These are phyloP conservation scores for Hypseocharis bilobata DNA, from an alignment of 441 rosid genomes.

Conservation along the genomic window DNA sequence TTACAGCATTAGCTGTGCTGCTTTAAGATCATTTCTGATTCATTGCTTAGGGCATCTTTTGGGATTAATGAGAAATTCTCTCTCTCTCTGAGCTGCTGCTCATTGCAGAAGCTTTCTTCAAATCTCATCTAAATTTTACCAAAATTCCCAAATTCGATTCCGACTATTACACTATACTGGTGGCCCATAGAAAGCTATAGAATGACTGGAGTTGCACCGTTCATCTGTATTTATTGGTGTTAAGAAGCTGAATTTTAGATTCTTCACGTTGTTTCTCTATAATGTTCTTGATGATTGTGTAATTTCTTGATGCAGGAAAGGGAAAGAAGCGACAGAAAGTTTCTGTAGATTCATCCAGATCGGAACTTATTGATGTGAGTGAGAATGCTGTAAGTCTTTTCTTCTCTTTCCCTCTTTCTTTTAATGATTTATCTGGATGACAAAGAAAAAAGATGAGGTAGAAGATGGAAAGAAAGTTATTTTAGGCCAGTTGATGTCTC, in stretches of 20 bases:
- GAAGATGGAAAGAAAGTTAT: not conserved
- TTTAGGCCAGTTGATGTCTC: not conserved
- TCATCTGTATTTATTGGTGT: too few species aligned
- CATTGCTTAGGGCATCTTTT: too few species aligned
- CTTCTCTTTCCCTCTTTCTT: not conserved
- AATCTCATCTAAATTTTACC: too few species aligned
- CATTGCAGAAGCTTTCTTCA: too few species aligned
- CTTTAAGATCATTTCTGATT: too few species aligned
- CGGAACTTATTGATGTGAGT: slow-evolving; percentile 24
- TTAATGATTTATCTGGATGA: not conserved
- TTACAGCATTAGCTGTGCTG: too few species aligned
- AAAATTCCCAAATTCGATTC: too few species aligned
- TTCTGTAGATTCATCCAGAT: slow-evolving; percentile 19
- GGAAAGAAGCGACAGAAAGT: slow-evolving; percentile 24
- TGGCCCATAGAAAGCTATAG: too few species aligned
- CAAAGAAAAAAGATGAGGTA: not conserved
- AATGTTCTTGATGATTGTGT: not conserved
- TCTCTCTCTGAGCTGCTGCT: too few species aligned
- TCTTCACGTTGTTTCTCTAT: not conserved
- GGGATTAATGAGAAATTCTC: too few species aligned
- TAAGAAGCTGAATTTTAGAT: not conserved
- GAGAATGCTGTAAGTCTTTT: slow-evolving; percentile 29
- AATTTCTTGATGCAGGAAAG: slow-evolving; percentile 32
- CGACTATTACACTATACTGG: too few species aligned
- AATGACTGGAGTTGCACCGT: not conserved